phyloP scores from a whole-genome alignment of 345 rosid species.

The Bruguiera sexangula region DNA sequence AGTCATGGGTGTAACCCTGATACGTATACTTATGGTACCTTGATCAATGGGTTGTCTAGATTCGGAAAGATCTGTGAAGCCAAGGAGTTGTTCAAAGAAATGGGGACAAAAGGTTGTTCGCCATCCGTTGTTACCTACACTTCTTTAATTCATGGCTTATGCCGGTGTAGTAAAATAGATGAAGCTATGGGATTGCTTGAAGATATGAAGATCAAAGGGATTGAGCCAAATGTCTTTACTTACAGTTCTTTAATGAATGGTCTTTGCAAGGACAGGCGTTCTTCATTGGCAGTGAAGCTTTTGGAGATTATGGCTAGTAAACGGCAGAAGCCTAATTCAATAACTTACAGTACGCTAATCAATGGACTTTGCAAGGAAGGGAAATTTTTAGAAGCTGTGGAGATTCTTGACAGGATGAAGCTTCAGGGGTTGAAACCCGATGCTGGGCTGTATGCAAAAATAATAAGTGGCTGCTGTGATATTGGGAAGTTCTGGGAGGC shows the following conservation, averaged over 20 bases:
- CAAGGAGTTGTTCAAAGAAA: slow-evolving; percentile 63
- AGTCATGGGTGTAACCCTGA: slow-evolving; percentile 64
- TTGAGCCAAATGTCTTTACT: slow-evolving; percentile 85
- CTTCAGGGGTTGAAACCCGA: slow-evolving; percentile 87
- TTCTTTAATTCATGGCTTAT: slow-evolving; percentile 68
- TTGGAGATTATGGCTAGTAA: slow-evolving; percentile 63
- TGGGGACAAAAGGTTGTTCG: slow-evolving; percentile 61
- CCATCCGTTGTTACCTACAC: slow-evolving; percentile 86
- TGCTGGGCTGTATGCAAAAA: slow-evolving; percentile 75
- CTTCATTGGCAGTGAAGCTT: slow-evolving; percentile 60
- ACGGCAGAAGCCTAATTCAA: slow-evolving; percentile 54
- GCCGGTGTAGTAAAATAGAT: slow-evolving; percentile 47
- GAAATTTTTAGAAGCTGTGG: slow-evolving; percentile 63
- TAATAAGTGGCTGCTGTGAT: slow-evolving; percentile 56
- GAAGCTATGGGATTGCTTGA: slow-evolving; percentile 66
- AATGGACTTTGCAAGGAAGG: slow-evolving; percentile 75
- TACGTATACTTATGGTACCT: slow-evolving; percentile 84
- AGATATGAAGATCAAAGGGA: slow-evolving; percentile 62
- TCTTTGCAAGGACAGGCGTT: slow-evolving; percentile 60
- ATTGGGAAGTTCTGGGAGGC: slow-evolving; percentile 60
- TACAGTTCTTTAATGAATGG: slow-evolving; percentile 82
- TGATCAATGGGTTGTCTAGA: slow-evolving; percentile 78
- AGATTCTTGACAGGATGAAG: slow-evolving; percentile 80
- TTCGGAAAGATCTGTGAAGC: slow-evolving; percentile 64
- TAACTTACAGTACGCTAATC: slow-evolving; percentile 64